A percentile compares a stretch with the other conserved stretches of the same genome.
phyloP scores from a whole-genome alignment of 1,139 yeast genomes.

The Pichia inconspicua region DNA sequence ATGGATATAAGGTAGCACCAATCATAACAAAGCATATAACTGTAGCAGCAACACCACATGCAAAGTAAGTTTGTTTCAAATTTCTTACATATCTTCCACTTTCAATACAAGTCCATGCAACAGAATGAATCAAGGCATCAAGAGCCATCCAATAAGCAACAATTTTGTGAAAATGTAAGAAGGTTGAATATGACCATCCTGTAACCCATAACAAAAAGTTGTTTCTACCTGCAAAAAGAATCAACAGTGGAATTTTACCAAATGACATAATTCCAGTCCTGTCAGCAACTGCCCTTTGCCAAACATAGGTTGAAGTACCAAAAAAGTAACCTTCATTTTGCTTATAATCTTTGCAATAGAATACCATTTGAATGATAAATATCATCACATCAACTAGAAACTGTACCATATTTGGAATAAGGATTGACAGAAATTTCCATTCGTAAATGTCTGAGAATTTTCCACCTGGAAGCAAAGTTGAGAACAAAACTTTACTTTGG shows the following conservation, averaged over 20 bases:
- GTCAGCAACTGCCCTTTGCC: conserved; percentile 31
- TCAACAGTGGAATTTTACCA: conserved; percentile 35
- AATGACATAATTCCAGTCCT: conserved; percentile 38
- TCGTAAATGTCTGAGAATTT: conserved; percentile 6
- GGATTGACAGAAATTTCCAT: conserved; percentile 7
- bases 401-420: conserved; percentile 16
- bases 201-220: conserved; percentile 46
- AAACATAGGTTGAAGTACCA: background rate
- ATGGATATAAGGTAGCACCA: conserved; percentile 36
- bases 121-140: conserved; percentile 24
- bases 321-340: conserved; percentile 11
- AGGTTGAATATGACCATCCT: conserved; percentile 44
- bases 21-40: conserved; percentile 34
- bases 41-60: conserved; percentile 31
- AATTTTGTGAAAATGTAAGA: conserved; percentile 42
- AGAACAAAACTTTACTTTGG: conserved; percentile 12
- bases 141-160: conserved; percentile 32
- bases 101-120: conserved; percentile 18
- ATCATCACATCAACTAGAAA: conserved; percentile 10
- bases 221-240: conserved; percentile 45
- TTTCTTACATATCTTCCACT: conserved; percentile 4
- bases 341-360: conserved; percentile 9
- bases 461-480: conserved; percentile 14
- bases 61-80: background rate
- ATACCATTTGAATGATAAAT: conserved; percentile 12